These are phyloP conservation scores for Hyphopichia homilentoma DNA, from an alignment of 805 yeast genomes.

Conservation along the genomic window DNA sequence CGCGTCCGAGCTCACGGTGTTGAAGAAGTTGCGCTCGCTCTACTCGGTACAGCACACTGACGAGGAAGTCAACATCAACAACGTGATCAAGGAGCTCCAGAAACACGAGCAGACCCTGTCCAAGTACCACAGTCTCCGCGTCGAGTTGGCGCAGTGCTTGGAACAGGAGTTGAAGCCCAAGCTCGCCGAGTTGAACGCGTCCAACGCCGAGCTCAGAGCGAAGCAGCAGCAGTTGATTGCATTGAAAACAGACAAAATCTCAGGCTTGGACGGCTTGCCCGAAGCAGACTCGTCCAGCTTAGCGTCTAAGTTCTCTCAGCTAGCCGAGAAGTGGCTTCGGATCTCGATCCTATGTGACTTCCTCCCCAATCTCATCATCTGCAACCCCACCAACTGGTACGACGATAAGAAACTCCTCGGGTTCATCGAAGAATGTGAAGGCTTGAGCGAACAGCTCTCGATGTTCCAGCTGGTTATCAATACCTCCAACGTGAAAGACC, in stretches of 20 bases:
- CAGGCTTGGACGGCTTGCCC: not conserved
- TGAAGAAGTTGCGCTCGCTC: slow-evolving; percentile 17
- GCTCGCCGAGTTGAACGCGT: slow-evolving; percentile 11
- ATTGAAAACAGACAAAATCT: slow-evolving; percentile 9
- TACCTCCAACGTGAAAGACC: slow-evolving; percentile 10
- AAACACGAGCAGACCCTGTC: slow-evolving; percentile 3
- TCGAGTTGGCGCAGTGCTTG: slow-evolving; percentile 6
- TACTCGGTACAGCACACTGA: slow-evolving; percentile 8
- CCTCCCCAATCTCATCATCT: slow-evolving; percentile 27
- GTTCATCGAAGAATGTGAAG: slow-evolving; percentile 26
- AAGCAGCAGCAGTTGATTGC: slow-evolving; percentile 3
- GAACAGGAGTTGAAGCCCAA: slow-evolving; percentile 12
- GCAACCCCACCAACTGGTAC: slow-evolving; percentile 36
- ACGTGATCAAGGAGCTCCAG: slow-evolving; percentile 10
- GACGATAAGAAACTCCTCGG: slow-evolving; percentile 22
- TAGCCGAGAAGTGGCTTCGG: slow-evolving; percentile 16
- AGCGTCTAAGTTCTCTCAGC: slow-evolving; percentile 5
- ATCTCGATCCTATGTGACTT: slow-evolving; percentile 22
- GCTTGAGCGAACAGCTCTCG: slow-evolving; percentile 14
- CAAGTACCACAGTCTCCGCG: slow-evolving; percentile 2
- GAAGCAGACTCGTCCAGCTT: slow-evolving; percentile 1
- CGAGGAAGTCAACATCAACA: slow-evolving; percentile 10
- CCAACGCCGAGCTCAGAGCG: slow-evolving; percentile 6
- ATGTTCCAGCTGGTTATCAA: slow-evolving; percentile 15
- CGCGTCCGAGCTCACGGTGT: slow-evolving; percentile 21